A percentile compares a stretch with the other conserved stretches of the same genome.
Conservation (phyloP, 371 early-diverging fungal species). For the Blastocladiella emersonii region DNA sequence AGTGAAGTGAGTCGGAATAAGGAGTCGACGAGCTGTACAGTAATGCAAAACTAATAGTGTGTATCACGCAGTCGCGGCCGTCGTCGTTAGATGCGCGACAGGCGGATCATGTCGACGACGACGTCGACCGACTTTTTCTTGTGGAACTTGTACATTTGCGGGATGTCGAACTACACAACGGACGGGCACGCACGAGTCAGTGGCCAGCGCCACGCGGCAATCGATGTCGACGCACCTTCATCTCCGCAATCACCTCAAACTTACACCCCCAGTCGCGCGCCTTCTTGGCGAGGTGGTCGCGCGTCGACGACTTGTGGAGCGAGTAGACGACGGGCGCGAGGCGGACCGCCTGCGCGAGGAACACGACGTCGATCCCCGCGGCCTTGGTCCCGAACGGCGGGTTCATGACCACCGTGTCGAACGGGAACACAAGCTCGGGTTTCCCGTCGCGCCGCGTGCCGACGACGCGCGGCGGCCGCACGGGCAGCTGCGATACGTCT, state of each 20-base stretch:
- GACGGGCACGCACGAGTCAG: background rate
- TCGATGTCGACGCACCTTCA: conserved; percentile 30
- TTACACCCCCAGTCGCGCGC: conserved; percentile 59
- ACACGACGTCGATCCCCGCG: conserved; percentile 59
- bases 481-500: background rate
- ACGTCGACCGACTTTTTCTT: conserved; percentile 62
- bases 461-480: background rate
- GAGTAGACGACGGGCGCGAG: conserved; percentile 49
- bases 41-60: too few relatives aligned
- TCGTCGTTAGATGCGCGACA: conserved; percentile 11
- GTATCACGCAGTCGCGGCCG: too few relatives aligned
- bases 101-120: conserved; percentile 58
- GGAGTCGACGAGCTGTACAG: too few relatives aligned
- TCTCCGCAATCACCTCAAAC: conserved; percentile 58
- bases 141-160: conserved; percentile 73
- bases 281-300: conserved; percentile 59
- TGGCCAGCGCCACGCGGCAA: too few relatives aligned
- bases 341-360: conserved; percentile 47
- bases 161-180: conserved; percentile 51
- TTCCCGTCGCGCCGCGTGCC: too few relatives aligned
- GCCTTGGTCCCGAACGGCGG: conserved; percentile 74
- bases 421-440: background rate
- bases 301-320: conserved; percentile 66
- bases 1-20: too few relatives aligned
- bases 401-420: conserved; percentile 72